Evolutionary conservation across 176 grass and related monocot genomes (phyloP), one percentile per base, ranked within the genome.

Genomic region (Pharus latifolius): DNA sequence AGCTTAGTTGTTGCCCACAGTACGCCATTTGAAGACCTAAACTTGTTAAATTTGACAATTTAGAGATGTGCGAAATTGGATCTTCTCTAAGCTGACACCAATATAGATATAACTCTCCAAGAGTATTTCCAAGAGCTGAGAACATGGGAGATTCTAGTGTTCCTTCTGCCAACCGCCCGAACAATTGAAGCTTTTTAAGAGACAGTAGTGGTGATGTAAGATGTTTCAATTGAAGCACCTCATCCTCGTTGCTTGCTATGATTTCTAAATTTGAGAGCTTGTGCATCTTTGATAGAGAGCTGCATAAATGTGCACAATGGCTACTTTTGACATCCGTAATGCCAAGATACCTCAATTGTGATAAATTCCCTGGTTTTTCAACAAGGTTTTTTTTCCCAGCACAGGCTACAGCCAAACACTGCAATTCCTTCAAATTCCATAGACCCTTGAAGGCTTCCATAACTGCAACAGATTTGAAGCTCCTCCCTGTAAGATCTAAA

Each of bases 241-340:
- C 69, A 62, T 72, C 35, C 55, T 87, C 70, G 9, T 75, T 49
- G 38, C 31, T 77, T 5, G 88, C 75, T 71, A 17, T 55, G 33
- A 86, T 76, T 27, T 51, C 2, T 33, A 91, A 73, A 42, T 10
- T 71, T 34, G 54, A 37, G 32, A 91, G 74, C 2, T 49, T 48
- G 0, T 22, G 33, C 70, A 91, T 67, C 62, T 76, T 78, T 35
- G 79, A 86, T 67, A 91, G 69, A 46, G 82, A 83, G 30, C 22
- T 5, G 41, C 83, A 86, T 50, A 82, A 24, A 34, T 70, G 55
- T 60, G 40, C 32, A 41, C 67, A 90, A 3, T 86, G 51, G 34
- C 7, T 80, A 43, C 67, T 55, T n/a, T 74, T 83, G 0, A 87
- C 44, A 44, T 45, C 23, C 52, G 33, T 49, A 71, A 91, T 63